Evolutionary conservation across 345 rosid species (phyloP).

Genomic region (Salix viminalis): DNA sequence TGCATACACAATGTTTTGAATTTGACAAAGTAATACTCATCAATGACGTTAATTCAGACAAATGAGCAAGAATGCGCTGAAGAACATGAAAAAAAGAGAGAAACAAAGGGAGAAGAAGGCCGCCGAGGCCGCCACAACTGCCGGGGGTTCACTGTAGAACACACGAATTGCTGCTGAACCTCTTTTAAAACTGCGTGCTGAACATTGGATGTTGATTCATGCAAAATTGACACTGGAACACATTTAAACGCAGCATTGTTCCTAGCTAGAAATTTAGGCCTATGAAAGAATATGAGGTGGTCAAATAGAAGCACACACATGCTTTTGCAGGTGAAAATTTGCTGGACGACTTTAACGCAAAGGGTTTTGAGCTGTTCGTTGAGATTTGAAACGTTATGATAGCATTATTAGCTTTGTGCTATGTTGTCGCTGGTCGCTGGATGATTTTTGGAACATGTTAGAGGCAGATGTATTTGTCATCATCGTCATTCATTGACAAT

Average conservation of each 20-base stretch:
- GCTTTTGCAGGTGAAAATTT: background rate
- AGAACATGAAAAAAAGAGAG: conserved; percentile 87
- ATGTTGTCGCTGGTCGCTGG: background rate
- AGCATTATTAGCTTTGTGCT: background rate
- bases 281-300: background rate
- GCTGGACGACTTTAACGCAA: background rate
- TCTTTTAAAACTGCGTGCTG: background rate
- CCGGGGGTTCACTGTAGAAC: conserved; percentile 7
- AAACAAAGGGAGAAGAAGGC: conserved; percentile 79
- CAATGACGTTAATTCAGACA: conserved; percentile 32
- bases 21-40: background rate
- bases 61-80: conserved; percentile 84
- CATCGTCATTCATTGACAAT: too few species aligned
- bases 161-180: background rate
- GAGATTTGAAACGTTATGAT: background rate
- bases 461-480: too few species aligned
- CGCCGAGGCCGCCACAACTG: conserved; percentile 9
- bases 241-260: background rate
- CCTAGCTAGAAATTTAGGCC: background rate
- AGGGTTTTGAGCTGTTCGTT: background rate
- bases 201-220: background rate
- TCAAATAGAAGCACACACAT: background rate
- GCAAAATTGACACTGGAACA: background rate
- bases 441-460: too few species aligned
- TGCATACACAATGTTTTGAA: background rate